Base-by-base conservation (phyloP, 768 basidiomycete genomes). In the Dioszegia crocea region DNA sequence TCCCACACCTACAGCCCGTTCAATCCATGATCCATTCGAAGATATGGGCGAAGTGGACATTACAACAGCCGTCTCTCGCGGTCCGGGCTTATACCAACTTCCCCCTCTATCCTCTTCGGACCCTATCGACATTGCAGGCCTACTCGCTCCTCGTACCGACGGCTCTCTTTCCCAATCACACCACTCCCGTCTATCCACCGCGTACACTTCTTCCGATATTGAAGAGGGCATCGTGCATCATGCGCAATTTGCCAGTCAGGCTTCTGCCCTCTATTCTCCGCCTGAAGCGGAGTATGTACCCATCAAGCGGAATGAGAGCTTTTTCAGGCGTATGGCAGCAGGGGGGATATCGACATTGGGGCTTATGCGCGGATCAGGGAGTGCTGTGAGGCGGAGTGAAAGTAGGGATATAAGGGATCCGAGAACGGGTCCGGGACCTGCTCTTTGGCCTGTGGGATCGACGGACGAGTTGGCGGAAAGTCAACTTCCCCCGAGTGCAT, bases 381-480 rank as follows among this genome's bases (percentile, higher is more conserved):
- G 27, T 41, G 40, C 80, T 24, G 60, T 77, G 11, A 84, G 58
- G 29, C 24, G 38, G 29, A 59, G 29, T 30, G 40, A 26, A 17
- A 59, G 51, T 38, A 31, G 33, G 14, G 85, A 88, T 21, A 83
- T 91, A 68, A 83, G 88, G 21, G 90, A 93, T 76, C 90, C 91
- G 0, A 85, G 85, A 51, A 36, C 51, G 10, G 51, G 47, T 11
- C 88, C 89, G 3, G 72, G 67, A 19, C 89, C 89, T 0, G 80
- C 80, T 12, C 80, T 91, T 4, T 78, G 80, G 44, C 77, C 83
- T 2, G 84, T 88, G 52, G 82, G 84, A 16, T 76, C 79, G 40
- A 80, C 81, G 21, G 63, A 65, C 9, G 57, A 66, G 14, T 14
- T 60, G 47, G 47, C 29, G 30, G 26, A 46, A 26, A 23, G 26